Evolutionary conservation across 176 grass and related monocot species (phyloP).

Genomic region (Avena insularis): DNA sequence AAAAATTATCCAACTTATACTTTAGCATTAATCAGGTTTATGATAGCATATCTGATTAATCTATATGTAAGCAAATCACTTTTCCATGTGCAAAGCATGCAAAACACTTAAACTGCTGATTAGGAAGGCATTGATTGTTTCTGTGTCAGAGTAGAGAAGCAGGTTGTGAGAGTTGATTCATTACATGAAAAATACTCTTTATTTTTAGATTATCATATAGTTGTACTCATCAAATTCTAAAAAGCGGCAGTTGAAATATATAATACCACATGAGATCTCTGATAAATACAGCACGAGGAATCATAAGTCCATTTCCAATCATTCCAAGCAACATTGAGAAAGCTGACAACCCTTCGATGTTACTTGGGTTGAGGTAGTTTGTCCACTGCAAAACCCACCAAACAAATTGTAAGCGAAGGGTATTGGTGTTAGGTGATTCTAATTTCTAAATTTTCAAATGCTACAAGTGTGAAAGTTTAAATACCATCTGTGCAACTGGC

Average conservation of each 20-base stretch:
- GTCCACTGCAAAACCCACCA: conserved; percentile 80
- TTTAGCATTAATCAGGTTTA: not conserved
- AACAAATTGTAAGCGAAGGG: conserved; percentile 38
- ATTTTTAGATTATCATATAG: conserved; percentile 11
- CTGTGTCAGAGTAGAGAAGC: not conserved
- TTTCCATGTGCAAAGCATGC: not conserved
- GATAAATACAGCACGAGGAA: conserved; percentile 99
- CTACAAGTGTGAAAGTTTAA: conserved; percentile 37
- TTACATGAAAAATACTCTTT: not conserved
- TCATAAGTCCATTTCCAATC: conserved; percentile 98
- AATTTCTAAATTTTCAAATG: conserved; percentile 19
- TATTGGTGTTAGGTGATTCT: conserved; percentile 31
- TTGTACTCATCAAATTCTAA: conserved; percentile 28
- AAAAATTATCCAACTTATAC: not conserved
- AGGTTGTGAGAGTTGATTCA: not conserved
- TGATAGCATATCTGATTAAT: not conserved
- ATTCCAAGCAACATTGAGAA: conserved; percentile 99
- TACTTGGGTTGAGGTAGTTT: conserved; percentile 98
- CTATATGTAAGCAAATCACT: not conserved
- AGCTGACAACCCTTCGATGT: conserved; percentile 94
- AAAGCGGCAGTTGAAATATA: conserved; percentile 33
- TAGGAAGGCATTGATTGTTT: not conserved
- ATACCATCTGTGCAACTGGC: conserved; percentile 95
- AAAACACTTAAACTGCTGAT: conserved; percentile 1
- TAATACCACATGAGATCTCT: conserved; percentile 96